These are phyloP conservation scores for Annulohypoxylon bovei DNA, from an alignment of 495 filamentous ascomycete species.

Conservation along the genomic window DNA sequence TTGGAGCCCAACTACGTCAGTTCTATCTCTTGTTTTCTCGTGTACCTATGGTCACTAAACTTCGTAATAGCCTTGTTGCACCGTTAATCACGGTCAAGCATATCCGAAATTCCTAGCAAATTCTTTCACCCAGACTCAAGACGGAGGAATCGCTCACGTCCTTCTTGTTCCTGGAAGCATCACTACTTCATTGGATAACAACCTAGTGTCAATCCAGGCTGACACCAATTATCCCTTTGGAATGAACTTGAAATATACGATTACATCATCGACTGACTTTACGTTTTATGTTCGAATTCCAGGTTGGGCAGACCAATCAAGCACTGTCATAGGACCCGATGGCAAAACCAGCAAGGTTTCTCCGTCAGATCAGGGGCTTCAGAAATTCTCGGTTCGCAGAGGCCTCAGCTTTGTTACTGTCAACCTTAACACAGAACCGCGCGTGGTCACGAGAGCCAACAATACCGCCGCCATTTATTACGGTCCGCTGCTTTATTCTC, in stretches of 20 bases:
- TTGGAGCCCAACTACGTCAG: slow-evolving; percentile 51
- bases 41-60: slow-evolving; percentile 21
- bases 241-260: slow-evolving; percentile 58
- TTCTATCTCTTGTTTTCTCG: not conserved
- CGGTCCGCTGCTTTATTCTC: slow-evolving; percentile 65
- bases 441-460: slow-evolving; percentile 58
- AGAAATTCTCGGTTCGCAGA: slow-evolving; percentile 48
- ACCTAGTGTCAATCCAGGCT: slow-evolving; percentile 38
- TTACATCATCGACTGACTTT: slow-evolving; percentile 54
- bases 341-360: slow-evolving; percentile 21
- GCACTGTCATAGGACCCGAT: slow-evolving; percentile 27
- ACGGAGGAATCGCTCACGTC: slow-evolving; percentile 55
- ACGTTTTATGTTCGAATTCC: slow-evolving; percentile 64
- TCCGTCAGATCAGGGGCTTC: slow-evolving; percentile 48
- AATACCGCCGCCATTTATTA: slow-evolving; percentile 65
- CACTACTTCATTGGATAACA: slow-evolving; percentile 42
- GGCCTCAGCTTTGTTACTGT: slow-evolving; percentile 48
- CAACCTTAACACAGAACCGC: slow-evolving; percentile 44
- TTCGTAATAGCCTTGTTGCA: slow-evolving; percentile 62
- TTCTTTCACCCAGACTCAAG: slow-evolving; percentile 45
- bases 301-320: slow-evolving; percentile 53
- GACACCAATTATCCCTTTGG: slow-evolving; percentile 65
- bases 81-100: slow-evolving; percentile 70
- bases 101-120: slow-evolving; percentile 65
- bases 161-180: slow-evolving; percentile 54